Conservation (phyloP, 805 yeast species). For the Martiniozyma abietophila region DNA sequence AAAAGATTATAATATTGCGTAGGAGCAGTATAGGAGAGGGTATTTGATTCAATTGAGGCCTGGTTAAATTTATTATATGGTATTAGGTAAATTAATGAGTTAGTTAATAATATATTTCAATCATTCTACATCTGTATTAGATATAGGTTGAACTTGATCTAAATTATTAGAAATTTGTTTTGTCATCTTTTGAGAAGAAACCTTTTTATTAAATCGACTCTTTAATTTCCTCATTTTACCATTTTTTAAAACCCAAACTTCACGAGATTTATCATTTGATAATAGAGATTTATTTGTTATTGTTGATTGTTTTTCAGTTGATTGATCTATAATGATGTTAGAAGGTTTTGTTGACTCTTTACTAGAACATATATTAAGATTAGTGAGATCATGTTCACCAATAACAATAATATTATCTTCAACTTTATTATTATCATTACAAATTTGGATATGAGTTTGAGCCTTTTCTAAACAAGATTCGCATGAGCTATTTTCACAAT, state of each 20-base stretch:
- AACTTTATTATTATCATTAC: not conserved
- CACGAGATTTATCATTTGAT: not conserved
- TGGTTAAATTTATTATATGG: too few species aligned
- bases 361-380: conserved; percentile 5
- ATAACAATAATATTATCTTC: conserved; percentile 1
- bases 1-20: too few species aligned
- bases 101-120: too few species aligned
- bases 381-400: not conserved
- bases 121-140: too few species aligned
- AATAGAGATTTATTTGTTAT: too few species aligned
- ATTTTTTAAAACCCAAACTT: conserved; percentile 10
- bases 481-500: not conserved
- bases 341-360: conserved; percentile 1
- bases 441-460: not conserved
- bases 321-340: not conserved
- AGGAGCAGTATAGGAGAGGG: too few species aligned
- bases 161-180: not conserved
- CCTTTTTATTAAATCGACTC: conserved; percentile 9
- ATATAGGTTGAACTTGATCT: too few species aligned
- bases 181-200: conserved; percentile 1
- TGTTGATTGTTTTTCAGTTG: too few species aligned
- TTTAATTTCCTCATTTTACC: conserved; percentile 14
- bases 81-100: too few species aligned
- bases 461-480: not conserved
- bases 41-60: too few species aligned